Conservation (phyloP, 768 basidiomycete species). For the Rhizopogon roseolus region DNA sequence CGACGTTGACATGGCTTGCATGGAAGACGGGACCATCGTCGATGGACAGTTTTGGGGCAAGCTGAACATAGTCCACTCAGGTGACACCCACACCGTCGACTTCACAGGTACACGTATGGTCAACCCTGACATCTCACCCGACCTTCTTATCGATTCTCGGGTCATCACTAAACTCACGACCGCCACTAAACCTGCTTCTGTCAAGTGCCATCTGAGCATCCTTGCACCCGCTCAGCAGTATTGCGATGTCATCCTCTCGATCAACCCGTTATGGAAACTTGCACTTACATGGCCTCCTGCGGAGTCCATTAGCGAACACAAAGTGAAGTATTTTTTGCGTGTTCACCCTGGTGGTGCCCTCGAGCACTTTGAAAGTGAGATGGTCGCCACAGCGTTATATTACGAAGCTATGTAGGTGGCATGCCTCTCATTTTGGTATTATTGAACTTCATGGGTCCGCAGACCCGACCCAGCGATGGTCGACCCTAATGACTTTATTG, state of each 20-base stretch:
- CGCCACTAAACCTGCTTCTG: conserved; percentile 68
- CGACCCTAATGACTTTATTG: conserved; percentile 74
- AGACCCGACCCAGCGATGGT: conserved; percentile 78
- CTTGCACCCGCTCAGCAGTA: conserved; percentile 71
- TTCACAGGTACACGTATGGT: conserved; percentile 75
- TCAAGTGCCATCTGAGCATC: conserved; percentile 73
- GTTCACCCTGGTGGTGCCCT: conserved; percentile 83
- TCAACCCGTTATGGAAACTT: conserved; percentile 72
- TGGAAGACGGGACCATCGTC: conserved; percentile 85
- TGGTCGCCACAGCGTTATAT: conserved; percentile 75
- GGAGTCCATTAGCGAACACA: conserved; percentile 60
- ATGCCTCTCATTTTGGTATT: background rate
- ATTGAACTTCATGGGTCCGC: conserved; percentile 5
- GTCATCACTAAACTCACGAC: conserved; percentile 74
- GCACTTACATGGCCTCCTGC: conserved; percentile 76
- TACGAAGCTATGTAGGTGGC: conserved; percentile 76
- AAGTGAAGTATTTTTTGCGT: conserved; percentile 78
- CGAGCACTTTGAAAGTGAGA: conserved; percentile 82
- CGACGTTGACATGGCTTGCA: conserved; percentile 86
- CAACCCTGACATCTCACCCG: conserved; percentile 58
- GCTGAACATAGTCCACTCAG: conserved; percentile 74
- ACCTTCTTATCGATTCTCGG: conserved; percentile 71
- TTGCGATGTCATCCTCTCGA: conserved; percentile 70
- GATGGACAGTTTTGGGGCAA: conserved; percentile 89
- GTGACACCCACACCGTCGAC: conserved; percentile 75